Evolutionary conservation across 768 basidiomycete genomes (phyloP).

Genomic region (Lactarius deliciosus): DNA sequence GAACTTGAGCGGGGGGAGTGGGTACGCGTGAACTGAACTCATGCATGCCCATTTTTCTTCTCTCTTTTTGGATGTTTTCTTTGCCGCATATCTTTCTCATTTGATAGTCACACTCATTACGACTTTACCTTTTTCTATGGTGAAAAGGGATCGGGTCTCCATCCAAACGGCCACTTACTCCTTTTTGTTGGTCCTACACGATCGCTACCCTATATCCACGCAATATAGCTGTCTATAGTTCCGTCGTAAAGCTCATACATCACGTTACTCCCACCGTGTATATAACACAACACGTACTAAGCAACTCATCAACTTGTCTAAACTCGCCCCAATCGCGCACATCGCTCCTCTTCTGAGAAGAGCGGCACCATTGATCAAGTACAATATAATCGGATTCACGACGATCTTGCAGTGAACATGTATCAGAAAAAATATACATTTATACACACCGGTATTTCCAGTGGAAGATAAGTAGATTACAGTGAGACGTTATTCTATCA

Average conservation of each 20-base stretch:
- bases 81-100: background rate
- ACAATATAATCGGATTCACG: no score
- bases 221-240: background rate
- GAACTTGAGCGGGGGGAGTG: slow-evolving; percentile 13
- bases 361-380: no score
- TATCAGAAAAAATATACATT: no score
- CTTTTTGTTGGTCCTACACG: background rate
- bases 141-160: background rate
- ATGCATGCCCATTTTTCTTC: background rate
- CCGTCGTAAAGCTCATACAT: slow-evolving; percentile 1
- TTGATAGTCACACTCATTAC: background rate
- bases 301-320: background rate
- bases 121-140: background rate
- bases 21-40: slow-evolving; percentile 6
- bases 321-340: no score
- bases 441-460: no score
- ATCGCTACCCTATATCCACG: background rate
- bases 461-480: no score
- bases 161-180: background rate
- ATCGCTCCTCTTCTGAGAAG: no score
- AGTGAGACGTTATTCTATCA: no score
- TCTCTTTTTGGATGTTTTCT: background rate
- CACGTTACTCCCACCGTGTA: background rate
- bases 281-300: background rate
- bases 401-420: no score